A percentile compares a stretch with the other conserved stretches of the same genome.
Conservation (phyloP, 2,329 filamentous ascomycete genomes). For the Coniochaeta pulveracea region DNA sequence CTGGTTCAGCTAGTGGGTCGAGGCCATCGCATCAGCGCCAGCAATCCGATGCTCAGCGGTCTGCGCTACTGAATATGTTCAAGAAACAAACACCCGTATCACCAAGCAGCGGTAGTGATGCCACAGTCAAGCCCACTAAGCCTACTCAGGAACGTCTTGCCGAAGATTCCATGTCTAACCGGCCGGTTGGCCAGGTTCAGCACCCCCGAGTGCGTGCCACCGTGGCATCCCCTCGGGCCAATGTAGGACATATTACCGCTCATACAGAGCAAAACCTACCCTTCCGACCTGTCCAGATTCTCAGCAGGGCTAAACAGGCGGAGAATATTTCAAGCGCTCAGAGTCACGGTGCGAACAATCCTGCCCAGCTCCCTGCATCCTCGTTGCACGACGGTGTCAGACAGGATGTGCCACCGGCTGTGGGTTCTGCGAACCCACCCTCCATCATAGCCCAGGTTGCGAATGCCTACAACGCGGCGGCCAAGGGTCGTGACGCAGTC, state of each 20-base stretch:
- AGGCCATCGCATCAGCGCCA: constrained; percentile 7
- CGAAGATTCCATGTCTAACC: constrained; percentile 5
- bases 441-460: not conserved
- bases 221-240: constrained; percentile 16
- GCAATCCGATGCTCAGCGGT: constrained; percentile 29
- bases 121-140: constrained; percentile 7
- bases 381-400: constrained; percentile 11
- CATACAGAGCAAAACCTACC: constrained; percentile 26
- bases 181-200: constrained; percentile 4
- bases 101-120: constrained; percentile 14
- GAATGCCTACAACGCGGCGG: not conserved
- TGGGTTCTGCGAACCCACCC: not conserved
- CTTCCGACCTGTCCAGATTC: constrained; percentile 25
- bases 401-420: not conserved
- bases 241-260: constrained; percentile 19
- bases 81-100: constrained; percentile 25
- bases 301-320: constrained; percentile 21
- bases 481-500: not conserved
- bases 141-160: constrained; percentile 10
- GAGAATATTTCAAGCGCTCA: constrained; percentile 11
- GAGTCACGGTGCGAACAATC: constrained; percentile 7
- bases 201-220: constrained; percentile 15
- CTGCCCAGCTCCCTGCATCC: constrained; percentile 9
- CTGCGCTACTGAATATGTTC: constrained; percentile 41
- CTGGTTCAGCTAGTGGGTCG: constrained; percentile 3